phyloP scores from a whole-genome alignment of 176 grass and related monocot species.

The Carex parvula region DNA sequence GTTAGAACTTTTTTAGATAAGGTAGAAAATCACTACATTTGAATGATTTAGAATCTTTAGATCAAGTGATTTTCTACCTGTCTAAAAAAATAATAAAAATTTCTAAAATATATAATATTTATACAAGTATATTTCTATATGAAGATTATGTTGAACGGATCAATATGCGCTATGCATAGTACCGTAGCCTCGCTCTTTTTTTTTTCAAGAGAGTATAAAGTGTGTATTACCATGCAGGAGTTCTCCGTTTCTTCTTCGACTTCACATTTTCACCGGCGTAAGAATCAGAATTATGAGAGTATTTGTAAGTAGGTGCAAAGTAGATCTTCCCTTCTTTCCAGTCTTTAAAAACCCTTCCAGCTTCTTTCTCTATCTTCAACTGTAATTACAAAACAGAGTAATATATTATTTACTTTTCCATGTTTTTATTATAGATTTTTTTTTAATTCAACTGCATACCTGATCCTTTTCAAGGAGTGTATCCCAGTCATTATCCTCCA shows the following conservation, averaged over 20 bases:
- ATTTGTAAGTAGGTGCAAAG: conserved; percentile 89
- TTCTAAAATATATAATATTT: too few species aligned
- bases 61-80: too few species aligned
- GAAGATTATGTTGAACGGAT: too few species aligned
- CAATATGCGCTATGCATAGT: too few species aligned
- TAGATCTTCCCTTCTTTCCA: conserved; percentile 92
- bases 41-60: too few species aligned
- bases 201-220: not conserved
- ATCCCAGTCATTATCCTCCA: conserved; percentile 95
- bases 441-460: conserved; percentile 26
- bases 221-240: conserved; percentile 61
- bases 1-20: too few species aligned
- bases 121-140: too few species aligned
- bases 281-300: conserved; percentile 62
- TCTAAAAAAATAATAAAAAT: too few species aligned
- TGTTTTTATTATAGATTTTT: too few species aligned
- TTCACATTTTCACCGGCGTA: conserved; percentile 62
- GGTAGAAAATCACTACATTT: too few species aligned
- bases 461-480: conserved; percentile 74
- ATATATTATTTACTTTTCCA: not conserved
- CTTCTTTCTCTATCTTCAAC: conserved; percentile 68
- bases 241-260: conserved; percentile 85
- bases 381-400: conserved; percentile 22
- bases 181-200: too few species aligned
- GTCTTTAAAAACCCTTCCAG: conserved; percentile 77